Percentiles rank a stretch among this genome's conserved stretches.
phyloP scores from a whole-genome alignment of 495 filamentous ascomycete genomes.

The Aspergillus indologenus region DNA sequence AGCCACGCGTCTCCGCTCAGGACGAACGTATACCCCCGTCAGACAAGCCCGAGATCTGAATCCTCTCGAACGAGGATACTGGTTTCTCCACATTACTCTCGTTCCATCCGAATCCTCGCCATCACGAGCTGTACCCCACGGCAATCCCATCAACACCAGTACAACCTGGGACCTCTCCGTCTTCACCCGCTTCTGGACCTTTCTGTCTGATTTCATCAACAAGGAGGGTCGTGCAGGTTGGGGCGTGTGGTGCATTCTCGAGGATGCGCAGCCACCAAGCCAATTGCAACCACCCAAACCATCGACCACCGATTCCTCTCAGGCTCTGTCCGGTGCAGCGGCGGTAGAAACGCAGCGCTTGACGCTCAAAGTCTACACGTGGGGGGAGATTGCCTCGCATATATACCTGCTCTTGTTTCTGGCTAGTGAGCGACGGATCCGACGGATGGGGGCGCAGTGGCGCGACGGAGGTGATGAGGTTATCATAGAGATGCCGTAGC shows the following conservation, averaged over 20 bases:
- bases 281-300: neutral
- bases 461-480: conserved; percentile 50
- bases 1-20: conserved; percentile 47
- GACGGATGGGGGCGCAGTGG: conserved; percentile 55
- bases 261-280: conserved; percentile 29
- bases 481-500: conserved; percentile 43
- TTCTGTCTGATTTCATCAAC: conserved; percentile 55
- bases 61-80: conserved; percentile 64
- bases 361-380: conserved; percentile 59
- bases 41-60: conserved; percentile 48
- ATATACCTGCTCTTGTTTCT: conserved; percentile 64
- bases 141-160: conserved; percentile 3
- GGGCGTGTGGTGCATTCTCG: conserved; percentile 57
- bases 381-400: conserved; percentile 60
- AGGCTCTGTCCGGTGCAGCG: too few species aligned
- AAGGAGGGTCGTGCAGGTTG: conserved; percentile 63
- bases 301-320: neutral
- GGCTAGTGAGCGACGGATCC: conserved; percentile 55
- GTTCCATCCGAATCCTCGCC: neutral
- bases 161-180: conserved; percentile 25
- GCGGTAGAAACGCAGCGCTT: conserved; percentile 13
- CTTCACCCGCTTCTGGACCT: conserved; percentile 57
- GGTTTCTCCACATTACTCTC: conserved; percentile 52
- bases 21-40: conserved; percentile 50
- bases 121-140: neutral